Evolutionary conservation across 2,329 filamentous ascomycete genomes (phyloP).

Genomic region (Phoma sp.): DNA sequence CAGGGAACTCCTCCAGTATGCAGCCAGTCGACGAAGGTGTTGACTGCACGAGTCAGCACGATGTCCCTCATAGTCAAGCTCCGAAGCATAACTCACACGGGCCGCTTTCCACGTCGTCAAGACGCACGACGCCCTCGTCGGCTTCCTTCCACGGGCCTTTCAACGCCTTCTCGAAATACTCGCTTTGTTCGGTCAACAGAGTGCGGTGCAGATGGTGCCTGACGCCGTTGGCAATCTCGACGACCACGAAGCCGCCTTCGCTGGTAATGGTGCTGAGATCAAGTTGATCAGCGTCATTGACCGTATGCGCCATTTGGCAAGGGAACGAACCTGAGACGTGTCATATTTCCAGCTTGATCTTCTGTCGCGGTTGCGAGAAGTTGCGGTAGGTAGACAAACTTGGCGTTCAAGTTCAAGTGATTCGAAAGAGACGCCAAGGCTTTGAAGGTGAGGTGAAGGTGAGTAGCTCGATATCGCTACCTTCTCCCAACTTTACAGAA

Average conservation of each 20-base stretch:
- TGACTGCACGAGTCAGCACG: background rate
- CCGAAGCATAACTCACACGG: background rate
- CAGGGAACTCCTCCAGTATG: background rate
- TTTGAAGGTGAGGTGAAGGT: too few relatives aligned
- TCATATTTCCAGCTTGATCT: too few relatives aligned
- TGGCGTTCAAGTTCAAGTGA: too few relatives aligned
- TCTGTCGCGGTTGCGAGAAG: too few relatives aligned
- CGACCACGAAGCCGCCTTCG: background rate
- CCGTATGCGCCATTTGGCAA: background rate
- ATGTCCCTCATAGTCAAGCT: background rate
- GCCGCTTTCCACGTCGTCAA: background rate
- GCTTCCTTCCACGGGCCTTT: background rate
- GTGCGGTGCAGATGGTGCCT: background rate
- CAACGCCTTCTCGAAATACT: conserved; percentile 4
- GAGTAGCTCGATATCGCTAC: too few relatives aligned
- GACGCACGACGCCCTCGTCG: background rate
- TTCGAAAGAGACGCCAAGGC: too few relatives aligned
- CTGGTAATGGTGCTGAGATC: background rate
- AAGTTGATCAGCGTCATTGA: background rate
- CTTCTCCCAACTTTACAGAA: too few relatives aligned
- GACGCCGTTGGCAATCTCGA: background rate
- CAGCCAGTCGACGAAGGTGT: background rate
- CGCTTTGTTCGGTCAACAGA: background rate
- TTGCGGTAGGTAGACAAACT: too few relatives aligned
- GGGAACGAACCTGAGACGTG: background rate